Evolutionary conservation across 2,329 filamentous ascomycete species (phyloP), one percentile per base, ranked within the genome.

Genomic region (Furcasterigmium furcatum): DNA sequence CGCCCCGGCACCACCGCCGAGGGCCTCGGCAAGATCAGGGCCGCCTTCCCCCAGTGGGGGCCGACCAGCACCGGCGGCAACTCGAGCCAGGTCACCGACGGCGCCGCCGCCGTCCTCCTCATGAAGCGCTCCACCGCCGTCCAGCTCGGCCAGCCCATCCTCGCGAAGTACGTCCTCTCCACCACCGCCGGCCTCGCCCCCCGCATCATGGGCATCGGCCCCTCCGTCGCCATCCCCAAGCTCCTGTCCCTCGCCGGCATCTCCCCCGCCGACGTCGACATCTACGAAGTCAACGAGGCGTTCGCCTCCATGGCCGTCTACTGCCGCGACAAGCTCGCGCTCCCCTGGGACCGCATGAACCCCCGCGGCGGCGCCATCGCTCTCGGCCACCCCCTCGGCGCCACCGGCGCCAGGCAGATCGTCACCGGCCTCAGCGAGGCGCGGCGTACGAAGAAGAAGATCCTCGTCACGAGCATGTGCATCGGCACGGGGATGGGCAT

Each of bases 241-340:
- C 82, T 99, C 24, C 80, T 99, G 38, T 70, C 70, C 61, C 85
- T 94, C 72, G 84, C 86, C 77, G 83, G 86, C 68, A 70, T 99
- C 50, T 80, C 77, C 20, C 73, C 95, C 44, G 80, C 85, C 48
- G 94, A 97, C 58, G 80, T 94, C 51, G 94, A 99, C 61, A 79
- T 97, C 29, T 77, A 92, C 56, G 94, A 97, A 78, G 71, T 99
- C 62, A 99, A 99, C 74, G 94, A 99, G 78, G 94, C 94, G 2
- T 99, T 99, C 60, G 92, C 91, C 19, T 94, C 88, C 43, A 97
- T 97, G 94, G 91, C 90, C 2, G 91, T 96, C 24, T 97, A 96
- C 79, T 96, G 91, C 71, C 72, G 87, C 45, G 77, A 90, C 58
- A 81, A 73, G 54, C 76, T 94, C 42, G 80, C 80, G 53, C 72